A percentile compares a stretch with the other conserved stretches of the same genome.
phyloP scores from a whole-genome alignment of 768 basidiomycete species.

The Lactarius tabidus region DNA sequence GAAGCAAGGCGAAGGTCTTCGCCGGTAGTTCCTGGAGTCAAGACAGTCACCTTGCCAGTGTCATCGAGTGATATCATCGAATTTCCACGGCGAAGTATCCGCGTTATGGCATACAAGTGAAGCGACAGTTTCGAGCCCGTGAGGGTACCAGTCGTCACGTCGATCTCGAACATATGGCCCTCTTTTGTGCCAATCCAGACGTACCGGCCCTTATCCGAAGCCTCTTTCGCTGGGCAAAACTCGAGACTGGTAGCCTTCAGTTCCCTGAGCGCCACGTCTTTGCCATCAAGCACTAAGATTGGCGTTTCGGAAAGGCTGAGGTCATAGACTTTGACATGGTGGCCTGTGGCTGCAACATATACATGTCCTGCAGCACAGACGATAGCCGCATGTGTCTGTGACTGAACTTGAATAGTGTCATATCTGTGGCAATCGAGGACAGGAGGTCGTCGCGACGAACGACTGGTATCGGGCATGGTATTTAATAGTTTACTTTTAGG shows the following conservation, averaged over 20 bases:
- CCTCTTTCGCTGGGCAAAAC: constrained; percentile 52
- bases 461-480: constrained; percentile 62
- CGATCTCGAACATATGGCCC: constrained; percentile 80
- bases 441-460: constrained; percentile 56
- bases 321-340: constrained; percentile 63
- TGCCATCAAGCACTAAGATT: constrained; percentile 52
- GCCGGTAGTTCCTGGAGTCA: constrained; percentile 44
- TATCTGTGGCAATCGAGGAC: constrained; percentile 32
- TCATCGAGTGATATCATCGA: constrained; percentile 85
- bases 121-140: constrained; percentile 54
- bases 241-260: constrained; percentile 72
- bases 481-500: constrained; percentile 42
- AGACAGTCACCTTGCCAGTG: constrained; percentile 75
- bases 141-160: constrained; percentile 57
- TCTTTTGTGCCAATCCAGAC: constrained; percentile 92
- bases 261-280: constrained; percentile 60
- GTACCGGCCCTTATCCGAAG: constrained; percentile 53
- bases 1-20: constrained; percentile 36
- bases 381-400: constrained; percentile 50
- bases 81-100: constrained; percentile 68
- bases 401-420: constrained; percentile 49
- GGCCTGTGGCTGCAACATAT: constrained; percentile 53
- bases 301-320: constrained; percentile 46
- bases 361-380: constrained; percentile 54
- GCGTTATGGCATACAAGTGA: constrained; percentile 62